Percentiles rank a stretch among this genome's conserved stretches.
These are phyloP conservation scores for Aquilaria malaccensis DNA, from an alignment of 345 rosid genomes.

Conservation along the genomic window DNA sequence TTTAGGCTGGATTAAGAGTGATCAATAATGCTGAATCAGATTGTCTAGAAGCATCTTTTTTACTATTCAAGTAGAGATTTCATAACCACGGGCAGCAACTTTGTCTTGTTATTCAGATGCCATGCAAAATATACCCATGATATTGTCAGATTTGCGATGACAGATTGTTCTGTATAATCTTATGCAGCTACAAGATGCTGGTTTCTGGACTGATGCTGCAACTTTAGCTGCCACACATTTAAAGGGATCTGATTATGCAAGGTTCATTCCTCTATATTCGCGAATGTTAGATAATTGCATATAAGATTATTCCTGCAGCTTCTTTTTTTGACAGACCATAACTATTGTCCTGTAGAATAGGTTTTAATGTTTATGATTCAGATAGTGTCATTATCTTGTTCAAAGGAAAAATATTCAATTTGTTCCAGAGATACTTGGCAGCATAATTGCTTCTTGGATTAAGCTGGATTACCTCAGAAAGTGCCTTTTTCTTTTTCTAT, in stretches of 20 bases:
- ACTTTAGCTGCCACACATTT: slow-evolving; percentile 96
- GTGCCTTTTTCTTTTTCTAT: neutral
- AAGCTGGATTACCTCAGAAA: too few relatives aligned
- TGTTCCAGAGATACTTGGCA: neutral
- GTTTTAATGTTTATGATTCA: neutral
- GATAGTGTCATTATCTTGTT: neutral
- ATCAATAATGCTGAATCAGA: too few relatives aligned
- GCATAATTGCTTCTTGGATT: too few relatives aligned
- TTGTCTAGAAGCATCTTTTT: too few relatives aligned
- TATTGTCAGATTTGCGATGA: neutral
- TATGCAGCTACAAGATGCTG: slow-evolving; percentile 94
- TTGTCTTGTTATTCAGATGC: too few relatives aligned
- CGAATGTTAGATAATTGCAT: neutral
- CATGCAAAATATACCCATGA: too few relatives aligned
- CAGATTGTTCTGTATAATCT: slow-evolving; percentile 2
- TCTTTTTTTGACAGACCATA: neutral
- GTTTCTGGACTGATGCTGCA: slow-evolving; percentile 98
- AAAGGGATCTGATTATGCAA: slow-evolving; percentile 96
- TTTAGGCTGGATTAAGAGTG: too few relatives aligned
- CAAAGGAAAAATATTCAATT: neutral
- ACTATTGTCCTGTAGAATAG: neutral
- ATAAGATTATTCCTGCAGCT: neutral
- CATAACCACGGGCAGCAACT: too few relatives aligned
- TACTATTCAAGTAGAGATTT: too few relatives aligned
- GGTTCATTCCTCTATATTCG: slow-evolving; percentile 24